Percentiles rank a stretch among this genome's conserved stretches.
Evolutionary conservation across 352 stramenopile genomes (phyloP).

Genomic region (Phytophthora pinifolia): DNA sequence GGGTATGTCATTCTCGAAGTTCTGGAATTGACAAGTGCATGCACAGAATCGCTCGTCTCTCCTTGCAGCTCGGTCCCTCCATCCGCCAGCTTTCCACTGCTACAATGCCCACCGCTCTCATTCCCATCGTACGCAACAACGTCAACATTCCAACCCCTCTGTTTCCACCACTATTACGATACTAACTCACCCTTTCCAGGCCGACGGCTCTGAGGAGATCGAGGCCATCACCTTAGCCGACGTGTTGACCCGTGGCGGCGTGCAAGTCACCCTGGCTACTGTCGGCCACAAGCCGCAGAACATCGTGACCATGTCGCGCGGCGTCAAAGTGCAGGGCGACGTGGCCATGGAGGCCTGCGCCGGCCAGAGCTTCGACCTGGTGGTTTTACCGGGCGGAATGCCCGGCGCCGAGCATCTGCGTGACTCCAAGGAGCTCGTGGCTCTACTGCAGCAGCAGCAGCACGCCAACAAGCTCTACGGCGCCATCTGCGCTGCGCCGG

Average conservation of each 20-base stretch:
- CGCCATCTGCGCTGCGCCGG: slow-evolving; percentile 76
- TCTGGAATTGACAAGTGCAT: no score
- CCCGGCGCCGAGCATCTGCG: slow-evolving; percentile 68
- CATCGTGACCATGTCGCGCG: slow-evolving; percentile 75
- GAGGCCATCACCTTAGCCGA: slow-evolving; percentile 76
- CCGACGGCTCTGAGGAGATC: slow-evolving; percentile 83
- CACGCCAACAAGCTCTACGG: slow-evolving; percentile 63
- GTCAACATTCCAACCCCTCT: background rate
- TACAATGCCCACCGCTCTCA: slow-evolving; percentile 33
- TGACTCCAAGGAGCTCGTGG: slow-evolving; percentile 58
- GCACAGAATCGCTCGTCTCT: slow-evolving; percentile 8
- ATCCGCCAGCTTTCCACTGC: slow-evolving; percentile 12
- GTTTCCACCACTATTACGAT: slow-evolving; percentile 1
- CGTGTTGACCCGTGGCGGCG: slow-evolving; percentile 67
- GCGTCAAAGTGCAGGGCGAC: slow-evolving; percentile 70
- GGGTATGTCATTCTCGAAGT: no score
- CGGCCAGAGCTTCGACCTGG: slow-evolving; percentile 61
- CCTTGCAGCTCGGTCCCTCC: slow-evolving; percentile 4
- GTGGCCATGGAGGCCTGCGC: slow-evolving; percentile 59
- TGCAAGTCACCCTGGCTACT: slow-evolving; percentile 66
- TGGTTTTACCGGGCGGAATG: slow-evolving; percentile 68
- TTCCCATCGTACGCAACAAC: slow-evolving; percentile 33
- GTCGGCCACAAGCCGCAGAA: slow-evolving; percentile 61
- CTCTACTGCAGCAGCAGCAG: slow-evolving; percentile 68
- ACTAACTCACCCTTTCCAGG: slow-evolving; percentile 27